Conservation (phyloP, 768 basidiomycete genomes). For the Boletus subcaerulescens region DNA sequence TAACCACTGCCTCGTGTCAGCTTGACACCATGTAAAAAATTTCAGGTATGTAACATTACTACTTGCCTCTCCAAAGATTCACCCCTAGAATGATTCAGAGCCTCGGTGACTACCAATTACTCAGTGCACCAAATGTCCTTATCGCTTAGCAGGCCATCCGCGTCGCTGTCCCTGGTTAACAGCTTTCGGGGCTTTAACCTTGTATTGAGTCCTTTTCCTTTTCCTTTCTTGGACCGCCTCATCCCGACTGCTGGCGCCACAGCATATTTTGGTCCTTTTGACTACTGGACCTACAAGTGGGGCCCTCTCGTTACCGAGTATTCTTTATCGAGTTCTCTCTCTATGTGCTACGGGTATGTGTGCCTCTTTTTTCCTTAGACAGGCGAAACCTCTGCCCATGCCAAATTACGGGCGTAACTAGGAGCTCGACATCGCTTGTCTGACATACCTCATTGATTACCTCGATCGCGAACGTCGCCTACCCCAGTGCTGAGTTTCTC, state of each 20-base stretch:
- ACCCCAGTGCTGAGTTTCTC: not conserved
- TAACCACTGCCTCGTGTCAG: conserved; percentile 11
- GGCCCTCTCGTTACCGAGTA: not conserved
- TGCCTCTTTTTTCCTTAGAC: not conserved
- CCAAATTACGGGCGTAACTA: not conserved
- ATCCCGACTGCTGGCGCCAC: conserved; percentile 4
- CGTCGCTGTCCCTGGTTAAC: conserved; percentile 10
- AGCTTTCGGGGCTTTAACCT: conserved; percentile 20
- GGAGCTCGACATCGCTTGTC: conserved; percentile 15
- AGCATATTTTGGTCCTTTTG: not conserved
- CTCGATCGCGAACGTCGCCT: not conserved
- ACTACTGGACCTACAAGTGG: not conserved
- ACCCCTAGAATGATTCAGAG: conserved; percentile 1
- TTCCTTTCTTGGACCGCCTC: conserved; percentile 16
- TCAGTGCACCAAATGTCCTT: not conserved
- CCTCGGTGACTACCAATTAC: not conserved
- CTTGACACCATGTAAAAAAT: conserved; percentile 7
- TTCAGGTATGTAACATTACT: conserved; percentile 10
- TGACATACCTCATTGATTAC: not conserved
- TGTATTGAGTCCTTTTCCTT: conserved; percentile 13
- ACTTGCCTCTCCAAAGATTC: not conserved
- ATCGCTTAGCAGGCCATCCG: not conserved
- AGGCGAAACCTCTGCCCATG: not conserved
- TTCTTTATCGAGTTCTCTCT: conserved; percentile 3
- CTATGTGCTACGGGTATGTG: not conserved